Percentiles rank a stretch among this genome's conserved stretches.
Conservation (phyloP, 768 basidiomycete genomes). For the Hypholoma sublateritium region DNA sequence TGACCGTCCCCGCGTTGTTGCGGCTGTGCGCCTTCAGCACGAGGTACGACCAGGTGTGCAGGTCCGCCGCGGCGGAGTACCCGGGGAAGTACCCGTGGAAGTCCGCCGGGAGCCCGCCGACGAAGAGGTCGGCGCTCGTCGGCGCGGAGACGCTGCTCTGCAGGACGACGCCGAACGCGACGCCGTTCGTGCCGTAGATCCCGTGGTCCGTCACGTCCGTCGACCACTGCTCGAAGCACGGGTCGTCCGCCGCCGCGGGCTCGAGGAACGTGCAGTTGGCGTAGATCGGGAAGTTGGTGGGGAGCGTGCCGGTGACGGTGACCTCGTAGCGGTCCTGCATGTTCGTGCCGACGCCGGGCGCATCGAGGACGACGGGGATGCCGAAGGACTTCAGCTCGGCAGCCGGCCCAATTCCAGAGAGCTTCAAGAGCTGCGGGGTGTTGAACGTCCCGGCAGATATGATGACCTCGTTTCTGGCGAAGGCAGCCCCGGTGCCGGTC, state of each 20-base stretch:
- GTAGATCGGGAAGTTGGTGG: conserved; percentile 1
- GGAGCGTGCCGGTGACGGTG: conserved; percentile 3
- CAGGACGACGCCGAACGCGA: conserved; percentile 5
- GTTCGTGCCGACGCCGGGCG: conserved; percentile 59
- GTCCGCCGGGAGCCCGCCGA: conserved; percentile 6
- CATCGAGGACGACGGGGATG: conserved; percentile 40
- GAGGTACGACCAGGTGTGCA: conserved; percentile 8
- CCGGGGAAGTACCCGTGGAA: conserved; percentile 10
- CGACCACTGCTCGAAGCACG: conserved; percentile 9
- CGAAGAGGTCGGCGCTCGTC: conserved; percentile 7
- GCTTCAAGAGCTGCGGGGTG: conserved; percentile 51
- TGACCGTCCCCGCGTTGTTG: conserved; percentile 8
- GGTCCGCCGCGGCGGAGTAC: conserved; percentile 4
- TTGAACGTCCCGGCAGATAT: conserved; percentile 48
- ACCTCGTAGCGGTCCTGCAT: conserved; percentile 39
- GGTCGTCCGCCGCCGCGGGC: conserved; percentile 2
- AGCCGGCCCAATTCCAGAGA: conserved; percentile 53
- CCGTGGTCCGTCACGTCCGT: neutral
- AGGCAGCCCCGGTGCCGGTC: conserved; percentile 36
- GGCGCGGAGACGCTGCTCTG: conserved; percentile 4
- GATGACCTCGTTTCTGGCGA: conserved; percentile 58
- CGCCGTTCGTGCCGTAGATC: conserved; percentile 5
- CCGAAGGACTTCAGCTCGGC: conserved; percentile 43
- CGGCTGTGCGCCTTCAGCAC: conserved; percentile 10
- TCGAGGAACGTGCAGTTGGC: conserved; percentile 2